Evolutionary conservation across 2,329 filamentous ascomycete species (phyloP).

Genomic region (Calycina herbarum): DNA sequence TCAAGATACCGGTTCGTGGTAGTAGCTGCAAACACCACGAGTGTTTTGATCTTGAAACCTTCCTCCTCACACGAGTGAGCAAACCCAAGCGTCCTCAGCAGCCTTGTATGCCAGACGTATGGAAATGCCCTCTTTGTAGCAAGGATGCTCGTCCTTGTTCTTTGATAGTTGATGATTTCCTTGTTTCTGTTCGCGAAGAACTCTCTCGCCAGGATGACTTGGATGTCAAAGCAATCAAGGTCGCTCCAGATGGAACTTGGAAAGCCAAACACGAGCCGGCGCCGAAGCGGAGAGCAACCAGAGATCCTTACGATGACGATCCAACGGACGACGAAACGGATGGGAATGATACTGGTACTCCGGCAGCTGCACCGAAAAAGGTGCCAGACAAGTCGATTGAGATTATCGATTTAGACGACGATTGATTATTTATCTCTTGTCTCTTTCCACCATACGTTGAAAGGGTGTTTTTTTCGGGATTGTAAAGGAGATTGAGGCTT

Average conservation of each 20-base stretch:
- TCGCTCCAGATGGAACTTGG: conserved; percentile 68
- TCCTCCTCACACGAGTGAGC: conserved; percentile 63
- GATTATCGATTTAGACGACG: conserved; percentile 33
- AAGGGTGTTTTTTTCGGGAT: not conserved
- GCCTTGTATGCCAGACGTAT: conserved; percentile 65
- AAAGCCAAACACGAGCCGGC: conserved; percentile 45
- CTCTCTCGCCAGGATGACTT: conserved; percentile 52
- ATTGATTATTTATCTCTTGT: not conserved
- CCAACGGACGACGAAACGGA: conserved; percentile 14
- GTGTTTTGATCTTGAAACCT: conserved; percentile 87
- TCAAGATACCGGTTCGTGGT: conserved; percentile 71
- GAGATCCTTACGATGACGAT: conserved; percentile 27
- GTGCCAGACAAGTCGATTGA: conserved; percentile 19
- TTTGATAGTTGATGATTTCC: conserved; percentile 73
- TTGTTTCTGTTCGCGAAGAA: conserved; percentile 59
- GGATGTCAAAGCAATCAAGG: conserved; percentile 58
- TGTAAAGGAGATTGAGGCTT: not conserved
- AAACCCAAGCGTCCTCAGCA: conserved; percentile 49
- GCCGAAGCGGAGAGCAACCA: conserved; percentile 24
- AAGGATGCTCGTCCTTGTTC: conserved; percentile 72
- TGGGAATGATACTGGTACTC: conserved; percentile 2
- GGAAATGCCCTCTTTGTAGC: conserved; percentile 84
- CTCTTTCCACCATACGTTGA: not conserved
- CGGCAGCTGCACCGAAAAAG: not conserved
- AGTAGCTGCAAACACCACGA: conserved; percentile 72